Conservation (phyloP, 441 rosid species). For the Biscutella laevigata region DNA sequence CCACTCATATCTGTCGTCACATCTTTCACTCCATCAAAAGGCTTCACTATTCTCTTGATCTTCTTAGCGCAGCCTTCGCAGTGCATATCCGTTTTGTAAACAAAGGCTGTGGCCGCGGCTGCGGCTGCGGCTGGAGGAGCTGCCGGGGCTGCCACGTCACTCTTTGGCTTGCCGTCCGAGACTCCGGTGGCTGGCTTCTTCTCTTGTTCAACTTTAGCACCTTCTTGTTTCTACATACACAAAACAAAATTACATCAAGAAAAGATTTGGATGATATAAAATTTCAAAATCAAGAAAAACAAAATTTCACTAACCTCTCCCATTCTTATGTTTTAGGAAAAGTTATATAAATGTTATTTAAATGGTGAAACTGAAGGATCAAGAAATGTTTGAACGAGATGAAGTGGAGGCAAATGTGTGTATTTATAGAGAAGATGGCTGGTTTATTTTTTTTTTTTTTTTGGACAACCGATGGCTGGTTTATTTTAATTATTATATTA, state of each 20-base stretch:
- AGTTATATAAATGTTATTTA: too few relatives aligned
- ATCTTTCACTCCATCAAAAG: constrained; percentile 52
- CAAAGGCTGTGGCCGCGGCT: constrained; percentile 34
- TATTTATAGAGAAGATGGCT: constrained; percentile 29
- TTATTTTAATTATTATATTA: too few relatives aligned
- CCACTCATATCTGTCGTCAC: constrained; percentile 43
- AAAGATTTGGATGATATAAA: too few relatives aligned
- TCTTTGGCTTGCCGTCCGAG: constrained; percentile 15
- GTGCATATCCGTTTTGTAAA: constrained; percentile 76
- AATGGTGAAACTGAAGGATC: too few relatives aligned
- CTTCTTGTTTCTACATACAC: too few relatives aligned
- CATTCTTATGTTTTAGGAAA: too few relatives aligned
- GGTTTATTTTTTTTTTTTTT: too few relatives aligned
- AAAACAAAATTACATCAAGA: too few relatives aligned
- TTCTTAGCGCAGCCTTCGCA: constrained; percentile 87
- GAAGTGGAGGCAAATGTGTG: constrained; percentile 22
- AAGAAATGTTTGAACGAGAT: constrained; percentile 24
- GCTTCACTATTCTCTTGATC: constrained; percentile 41
- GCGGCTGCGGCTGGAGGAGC: too few relatives aligned
- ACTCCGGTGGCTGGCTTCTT: constrained; percentile 37
- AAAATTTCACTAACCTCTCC: too few relatives aligned
- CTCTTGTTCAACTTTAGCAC: constrained; percentile 37
- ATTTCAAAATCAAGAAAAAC: too few relatives aligned
- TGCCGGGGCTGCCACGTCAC: background rate
- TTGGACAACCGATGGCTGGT: too few relatives aligned